Conservation (phyloP, 805 yeast genomes). For the Monosporozyma siamensis region DNA sequence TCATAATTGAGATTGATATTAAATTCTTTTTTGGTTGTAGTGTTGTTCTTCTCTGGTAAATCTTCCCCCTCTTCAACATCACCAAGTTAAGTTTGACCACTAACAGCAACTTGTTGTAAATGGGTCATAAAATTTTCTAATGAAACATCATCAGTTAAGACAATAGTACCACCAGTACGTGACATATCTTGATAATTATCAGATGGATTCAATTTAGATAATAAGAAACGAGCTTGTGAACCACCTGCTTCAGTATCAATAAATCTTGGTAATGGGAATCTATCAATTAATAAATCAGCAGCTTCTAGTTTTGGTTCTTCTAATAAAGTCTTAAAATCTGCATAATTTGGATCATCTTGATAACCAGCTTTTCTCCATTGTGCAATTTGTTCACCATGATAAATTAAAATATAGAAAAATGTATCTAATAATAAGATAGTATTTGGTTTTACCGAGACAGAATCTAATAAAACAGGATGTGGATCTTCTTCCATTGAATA, state of each 20-base stretch:
- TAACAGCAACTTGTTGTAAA: constrained; percentile 81
- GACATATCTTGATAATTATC: constrained; percentile 56
- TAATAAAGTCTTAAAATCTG: constrained; percentile 73
- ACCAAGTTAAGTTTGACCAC: constrained; percentile 29
- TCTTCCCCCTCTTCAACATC: neutral
- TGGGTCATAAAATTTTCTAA: constrained; percentile 93
- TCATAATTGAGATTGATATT: neutral
- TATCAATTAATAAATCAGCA: constrained; percentile 77
- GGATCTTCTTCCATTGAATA: constrained; percentile 81
- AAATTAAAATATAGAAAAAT: constrained; percentile 90
- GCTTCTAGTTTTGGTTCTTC: constrained; percentile 91
- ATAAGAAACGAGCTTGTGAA: constrained; percentile 93
- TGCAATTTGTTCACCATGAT: constrained; percentile 90
- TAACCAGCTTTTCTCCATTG: constrained; percentile 95
- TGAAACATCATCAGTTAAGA: constrained; percentile 92
- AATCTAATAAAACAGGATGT: constrained; percentile 83
- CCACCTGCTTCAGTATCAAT: constrained; percentile 98
- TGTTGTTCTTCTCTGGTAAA: neutral
- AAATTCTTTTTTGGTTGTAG: neutral
- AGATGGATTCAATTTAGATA: constrained; percentile 91
- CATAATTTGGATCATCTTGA: constrained; percentile 85
- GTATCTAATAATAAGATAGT: constrained; percentile 84
- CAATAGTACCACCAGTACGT: constrained; percentile 59
- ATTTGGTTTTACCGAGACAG: constrained; percentile 84
- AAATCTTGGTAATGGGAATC: constrained; percentile 96